Evolutionary conservation across 306 rosid species (phyloP).

Genomic region (Mimosa bimucronata): DNA sequence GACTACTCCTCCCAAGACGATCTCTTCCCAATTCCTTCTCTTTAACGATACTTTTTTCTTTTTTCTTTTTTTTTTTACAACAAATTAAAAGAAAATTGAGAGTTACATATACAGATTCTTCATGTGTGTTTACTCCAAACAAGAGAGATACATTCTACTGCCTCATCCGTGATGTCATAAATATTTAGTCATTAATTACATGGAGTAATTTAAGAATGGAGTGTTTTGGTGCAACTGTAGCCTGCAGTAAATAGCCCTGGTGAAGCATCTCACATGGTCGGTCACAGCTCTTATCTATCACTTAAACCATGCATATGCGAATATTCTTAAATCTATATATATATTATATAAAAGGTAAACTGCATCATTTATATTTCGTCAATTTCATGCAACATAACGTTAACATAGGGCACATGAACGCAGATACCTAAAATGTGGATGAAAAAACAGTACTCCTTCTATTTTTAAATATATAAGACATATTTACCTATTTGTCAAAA

Average conservation of each 20-base stretch:
- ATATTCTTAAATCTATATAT: not conserved
- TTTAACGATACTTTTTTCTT: not conserved
- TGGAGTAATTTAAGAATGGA: not conserved
- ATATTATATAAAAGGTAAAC: not conserved
- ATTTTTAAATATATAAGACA: too few species aligned
- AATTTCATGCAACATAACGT: not conserved
- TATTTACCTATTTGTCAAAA: too few species aligned
- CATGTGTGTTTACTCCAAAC: not conserved
- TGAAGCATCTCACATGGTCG: not conserved
- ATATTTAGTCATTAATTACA: not conserved
- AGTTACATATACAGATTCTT: not conserved
- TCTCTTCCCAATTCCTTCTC: not conserved
- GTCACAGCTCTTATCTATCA: not conserved
- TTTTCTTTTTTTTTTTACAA: not conserved
- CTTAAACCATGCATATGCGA: not conserved
- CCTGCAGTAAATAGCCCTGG: not conserved
- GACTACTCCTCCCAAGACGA: slow-evolving; percentile 11
- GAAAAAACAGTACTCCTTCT: not conserved
- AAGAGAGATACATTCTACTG: not conserved
- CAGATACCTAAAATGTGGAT: not conserved
- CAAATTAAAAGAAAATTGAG: not conserved
- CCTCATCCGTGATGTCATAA: not conserved
- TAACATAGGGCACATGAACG: not conserved
- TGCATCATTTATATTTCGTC: not conserved
- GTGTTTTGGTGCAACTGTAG: not conserved